These are phyloP conservation scores for Aspergillus transmontanensis DNA, from an alignment of 2,329 filamentous ascomycete genomes.

Conservation along the genomic window DNA sequence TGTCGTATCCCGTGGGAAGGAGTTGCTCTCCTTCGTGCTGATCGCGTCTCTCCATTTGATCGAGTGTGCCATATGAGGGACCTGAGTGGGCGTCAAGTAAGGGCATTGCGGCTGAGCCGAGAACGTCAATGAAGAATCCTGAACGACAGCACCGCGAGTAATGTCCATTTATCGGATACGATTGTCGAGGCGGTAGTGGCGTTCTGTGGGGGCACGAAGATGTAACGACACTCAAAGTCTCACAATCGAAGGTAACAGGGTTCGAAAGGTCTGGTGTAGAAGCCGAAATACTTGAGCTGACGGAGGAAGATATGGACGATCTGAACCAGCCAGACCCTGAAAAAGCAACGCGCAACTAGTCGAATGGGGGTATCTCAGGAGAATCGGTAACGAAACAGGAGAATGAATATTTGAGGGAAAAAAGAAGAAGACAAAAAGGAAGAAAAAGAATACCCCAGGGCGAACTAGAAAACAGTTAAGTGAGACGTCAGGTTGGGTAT, in stretches of 20 bases:
- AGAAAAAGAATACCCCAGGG: neutral
- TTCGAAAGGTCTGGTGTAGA: slow-evolving; percentile 1
- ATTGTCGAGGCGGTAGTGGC: neutral
- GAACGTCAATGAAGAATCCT: slow-evolving; percentile 13
- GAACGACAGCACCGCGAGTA: slow-evolving; percentile 8
- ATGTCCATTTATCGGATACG: slow-evolving; percentile 28
- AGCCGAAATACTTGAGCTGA: slow-evolving; percentile 12
- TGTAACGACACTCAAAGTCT: neutral
- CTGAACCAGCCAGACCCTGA: slow-evolving; percentile 34
- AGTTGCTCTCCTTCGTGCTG: slow-evolving; percentile 36
- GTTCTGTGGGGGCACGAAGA: neutral
- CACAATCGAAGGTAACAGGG: slow-evolving; percentile 8
- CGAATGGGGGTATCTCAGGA: slow-evolving; percentile 19
- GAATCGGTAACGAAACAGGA: slow-evolving; percentile 9
- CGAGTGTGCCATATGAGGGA: slow-evolving; percentile 40
- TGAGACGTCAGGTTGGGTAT: slow-evolving; percentile 19
- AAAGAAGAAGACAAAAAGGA: slow-evolving; percentile 5
- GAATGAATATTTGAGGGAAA: slow-evolving; percentile 2
- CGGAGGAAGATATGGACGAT: slow-evolving; percentile 15
- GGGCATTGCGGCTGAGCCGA: slow-evolving; percentile 31
- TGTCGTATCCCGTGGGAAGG: slow-evolving; percentile 31
- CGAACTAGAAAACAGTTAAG: slow-evolving; percentile 6
- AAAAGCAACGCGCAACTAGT: slow-evolving; percentile 23
- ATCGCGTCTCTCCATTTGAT: slow-evolving; percentile 26
- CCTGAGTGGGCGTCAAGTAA: slow-evolving; percentile 31